These are phyloP conservation scores for Crucihimalaya himalaica DNA, from an alignment of 345 rosid species.

Conservation along the genomic window DNA sequence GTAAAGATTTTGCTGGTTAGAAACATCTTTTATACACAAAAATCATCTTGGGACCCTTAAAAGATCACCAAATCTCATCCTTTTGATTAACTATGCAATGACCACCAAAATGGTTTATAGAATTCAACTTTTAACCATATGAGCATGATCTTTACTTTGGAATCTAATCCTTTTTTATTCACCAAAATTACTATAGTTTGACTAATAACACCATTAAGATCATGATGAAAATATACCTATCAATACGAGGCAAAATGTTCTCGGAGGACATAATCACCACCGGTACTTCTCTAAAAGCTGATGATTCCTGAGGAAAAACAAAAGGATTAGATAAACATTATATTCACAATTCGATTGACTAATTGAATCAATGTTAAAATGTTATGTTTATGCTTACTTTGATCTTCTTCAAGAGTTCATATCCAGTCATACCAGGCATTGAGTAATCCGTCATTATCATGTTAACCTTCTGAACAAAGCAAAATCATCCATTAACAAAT, in stretches of 20 bases:
- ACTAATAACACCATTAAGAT: not conserved
- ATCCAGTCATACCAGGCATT: conserved; percentile 90
- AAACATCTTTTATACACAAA: conserved; percentile 28
- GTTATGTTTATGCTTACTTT: conserved; percentile 46
- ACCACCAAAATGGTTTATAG: conserved; percentile 10
- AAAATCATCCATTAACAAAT: not conserved
- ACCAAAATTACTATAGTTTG: not conserved
- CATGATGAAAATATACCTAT: conserved; percentile 49
- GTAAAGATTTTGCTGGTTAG: conserved; percentile 30
- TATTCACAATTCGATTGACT: not conserved
- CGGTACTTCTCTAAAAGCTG: conserved; percentile 65
- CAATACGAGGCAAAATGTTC: conserved; percentile 67
- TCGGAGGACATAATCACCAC: conserved; percentile 88
- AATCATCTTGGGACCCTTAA: conserved; percentile 37
- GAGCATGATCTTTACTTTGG: not conserved
- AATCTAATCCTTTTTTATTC: not conserved
- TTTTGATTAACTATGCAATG: conserved; percentile 10
- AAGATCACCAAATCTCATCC: conserved; percentile 35
- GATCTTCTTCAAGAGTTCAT: conserved; percentile 78
- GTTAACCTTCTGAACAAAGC: conserved; percentile 50
- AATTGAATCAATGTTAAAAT: not conserved
- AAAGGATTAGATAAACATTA: not conserved
- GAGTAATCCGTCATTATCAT: conserved; percentile 80
- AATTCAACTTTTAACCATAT: not conserved
- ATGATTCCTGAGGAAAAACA: conserved; percentile 53